Percentiles rank a stretch among this genome's conserved stretches.
phyloP scores from a whole-genome alignment of 2,329 filamentous ascomycete genomes.

The Aureobasidium uvarum region DNA sequence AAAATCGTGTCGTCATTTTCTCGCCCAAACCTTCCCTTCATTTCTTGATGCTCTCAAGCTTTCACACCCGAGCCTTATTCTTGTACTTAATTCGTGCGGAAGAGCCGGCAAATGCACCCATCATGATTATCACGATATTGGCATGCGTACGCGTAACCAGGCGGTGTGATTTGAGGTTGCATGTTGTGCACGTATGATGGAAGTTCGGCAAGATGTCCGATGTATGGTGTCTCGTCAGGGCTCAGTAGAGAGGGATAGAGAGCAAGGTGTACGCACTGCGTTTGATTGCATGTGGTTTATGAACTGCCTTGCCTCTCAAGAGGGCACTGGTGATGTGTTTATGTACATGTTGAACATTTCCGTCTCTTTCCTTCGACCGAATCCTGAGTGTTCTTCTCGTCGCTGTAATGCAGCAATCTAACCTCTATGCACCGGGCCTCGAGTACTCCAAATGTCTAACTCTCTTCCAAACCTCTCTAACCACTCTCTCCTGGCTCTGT shows the following conservation, averaged over 20 bases:
- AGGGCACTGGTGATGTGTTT: not conserved
- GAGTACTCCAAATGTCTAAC: conserved; percentile 65
- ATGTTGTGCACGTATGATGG: not conserved
- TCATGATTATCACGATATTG: not conserved
- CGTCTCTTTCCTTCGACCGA: not conserved
- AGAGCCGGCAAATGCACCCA: not conserved
- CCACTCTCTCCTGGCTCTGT: conserved; percentile 66
- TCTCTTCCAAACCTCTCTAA: conserved; percentile 70
- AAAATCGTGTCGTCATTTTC: not conserved
- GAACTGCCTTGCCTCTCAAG: not conserved
- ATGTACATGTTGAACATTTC: not conserved
- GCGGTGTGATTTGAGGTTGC: not conserved
- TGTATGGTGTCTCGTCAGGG: too few species aligned
- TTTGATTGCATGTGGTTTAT: not conserved
- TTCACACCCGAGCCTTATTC: conserved; percentile 1
- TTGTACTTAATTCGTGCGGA: not conserved
- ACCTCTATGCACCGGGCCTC: conserved; percentile 54
- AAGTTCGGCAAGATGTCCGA: not conserved
- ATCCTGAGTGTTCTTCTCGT: not conserved
- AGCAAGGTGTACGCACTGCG: too few species aligned
- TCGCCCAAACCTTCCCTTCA: not conserved
- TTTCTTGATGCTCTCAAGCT: conserved; percentile 6
- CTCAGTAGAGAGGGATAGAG: too few species aligned
- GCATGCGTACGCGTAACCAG: not conserved
- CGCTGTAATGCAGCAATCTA: not conserved